Conservation (phyloP, 495 filamentous ascomycete genomes). For the Aspergillus hancockii region DNA sequence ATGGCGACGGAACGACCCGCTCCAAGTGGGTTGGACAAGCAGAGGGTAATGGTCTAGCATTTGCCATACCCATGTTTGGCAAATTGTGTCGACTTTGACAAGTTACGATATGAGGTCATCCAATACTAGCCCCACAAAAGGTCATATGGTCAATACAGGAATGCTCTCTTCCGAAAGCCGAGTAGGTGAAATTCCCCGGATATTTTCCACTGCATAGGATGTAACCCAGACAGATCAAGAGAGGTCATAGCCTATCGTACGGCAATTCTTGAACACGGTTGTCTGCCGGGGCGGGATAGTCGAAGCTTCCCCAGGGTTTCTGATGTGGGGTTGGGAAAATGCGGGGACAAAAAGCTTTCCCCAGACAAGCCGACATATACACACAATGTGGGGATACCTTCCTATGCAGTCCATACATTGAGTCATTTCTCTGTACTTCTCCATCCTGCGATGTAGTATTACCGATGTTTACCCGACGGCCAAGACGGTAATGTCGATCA, state of each 20-base stretch:
- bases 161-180: too few relatives aligned
- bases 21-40: too few relatives aligned
- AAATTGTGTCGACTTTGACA: too few relatives aligned
- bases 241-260: background rate
- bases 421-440: background rate
- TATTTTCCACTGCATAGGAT: too few relatives aligned
- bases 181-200: too few relatives aligned
- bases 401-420: background rate
- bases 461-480: background rate
- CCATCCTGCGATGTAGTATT: background rate
- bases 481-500: background rate
- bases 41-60: too few relatives aligned
- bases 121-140: background rate
- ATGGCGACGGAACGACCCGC: too few relatives aligned
- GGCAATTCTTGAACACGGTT: background rate
- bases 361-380: background rate
- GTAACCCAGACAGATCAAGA: too few relatives aligned
- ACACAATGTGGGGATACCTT: background rate
- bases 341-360: background rate
- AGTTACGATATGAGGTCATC: too few relatives aligned
- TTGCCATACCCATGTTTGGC: too few relatives aligned
- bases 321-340: constrained; percentile 2
- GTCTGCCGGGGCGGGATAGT: background rate
- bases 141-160: background rate
- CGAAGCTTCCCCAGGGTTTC: background rate